These are phyloP conservation scores for Parasarocladium wereldwijsianum DNA, from an alignment of 2,329 filamentous ascomycete species.

Conservation along the genomic window DNA sequence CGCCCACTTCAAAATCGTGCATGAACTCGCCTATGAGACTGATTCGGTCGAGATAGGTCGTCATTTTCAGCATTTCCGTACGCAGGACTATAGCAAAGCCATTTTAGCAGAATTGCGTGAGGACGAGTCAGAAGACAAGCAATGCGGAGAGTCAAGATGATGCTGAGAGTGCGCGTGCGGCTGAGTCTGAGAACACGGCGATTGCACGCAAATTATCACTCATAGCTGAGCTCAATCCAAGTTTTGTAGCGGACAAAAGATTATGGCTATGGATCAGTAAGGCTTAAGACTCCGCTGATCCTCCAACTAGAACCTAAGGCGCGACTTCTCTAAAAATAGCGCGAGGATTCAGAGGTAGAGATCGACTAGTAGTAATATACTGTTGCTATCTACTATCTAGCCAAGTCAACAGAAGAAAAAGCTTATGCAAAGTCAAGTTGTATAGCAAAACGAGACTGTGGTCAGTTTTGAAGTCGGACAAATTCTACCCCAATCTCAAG, in stretches of 20 bases:
- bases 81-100: constrained; percentile 3
- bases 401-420: too few species aligned
- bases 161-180: neutral
- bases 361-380: too few species aligned
- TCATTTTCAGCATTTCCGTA: constrained; percentile 4
- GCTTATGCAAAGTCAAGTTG: too few species aligned
- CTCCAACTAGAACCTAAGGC: too few species aligned
- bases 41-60: constrained; percentile 3
- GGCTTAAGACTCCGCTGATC: too few species aligned
- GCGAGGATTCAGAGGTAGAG: too few species aligned
- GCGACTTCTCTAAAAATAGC: too few species aligned
- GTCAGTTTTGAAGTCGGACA: too few species aligned
- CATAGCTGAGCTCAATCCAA: constrained; percentile 5
- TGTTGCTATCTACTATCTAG: too few species aligned
- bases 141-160: constrained; percentile 1
- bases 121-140: constrained; percentile 4
- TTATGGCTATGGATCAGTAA: constrained; percentile 7
- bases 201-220: constrained; percentile 5
- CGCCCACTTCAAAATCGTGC: constrained; percentile 3
- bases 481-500: too few species aligned
- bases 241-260: constrained; percentile 4
- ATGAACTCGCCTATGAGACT: constrained; percentile 3
- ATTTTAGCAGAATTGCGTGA: constrained; percentile 4
- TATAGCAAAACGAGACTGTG: too few species aligned
- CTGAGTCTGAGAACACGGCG: constrained; percentile 2